Evolutionary conservation across 306 rosid genomes (phyloP).

Genomic region (Citrullus colocynthis): DNA sequence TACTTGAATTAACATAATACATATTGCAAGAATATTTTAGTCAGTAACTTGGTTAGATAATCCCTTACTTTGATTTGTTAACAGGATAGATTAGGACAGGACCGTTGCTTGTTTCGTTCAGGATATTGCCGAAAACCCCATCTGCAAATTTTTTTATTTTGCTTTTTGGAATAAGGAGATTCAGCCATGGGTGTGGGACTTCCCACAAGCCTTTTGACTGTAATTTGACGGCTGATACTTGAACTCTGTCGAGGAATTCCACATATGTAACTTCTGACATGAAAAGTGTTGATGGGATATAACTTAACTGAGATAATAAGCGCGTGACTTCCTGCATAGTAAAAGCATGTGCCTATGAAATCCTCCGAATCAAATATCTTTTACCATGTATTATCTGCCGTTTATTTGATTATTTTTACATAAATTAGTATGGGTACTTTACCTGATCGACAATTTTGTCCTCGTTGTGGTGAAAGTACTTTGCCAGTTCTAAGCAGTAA

Average conservation of each 20-base stretch:
- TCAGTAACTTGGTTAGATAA: not conserved
- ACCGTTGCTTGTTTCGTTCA: constrained; percentile 56
- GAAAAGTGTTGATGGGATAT: constrained; percentile 75
- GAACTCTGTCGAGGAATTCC: constrained; percentile 85
- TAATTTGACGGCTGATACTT: constrained; percentile 69
- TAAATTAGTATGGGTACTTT: constrained; percentile 4
- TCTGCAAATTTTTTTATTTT: constrained; percentile 60
- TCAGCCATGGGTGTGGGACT: constrained; percentile 98
- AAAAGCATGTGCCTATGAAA: constrained; percentile 4
- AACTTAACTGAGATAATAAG: constrained; percentile 31
- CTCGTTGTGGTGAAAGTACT: constrained; percentile 45
- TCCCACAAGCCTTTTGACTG: constrained; percentile 92
- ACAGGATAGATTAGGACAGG: constrained; percentile 91
- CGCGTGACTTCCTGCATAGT: constrained; percentile 54
- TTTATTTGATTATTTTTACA: not conserved
- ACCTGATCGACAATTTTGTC: constrained; percentile 44
- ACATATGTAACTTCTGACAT: constrained; percentile 58
- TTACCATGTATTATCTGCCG: not conserved
- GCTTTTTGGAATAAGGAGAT: constrained; percentile 81
- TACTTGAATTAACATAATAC: not conserved
- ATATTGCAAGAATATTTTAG: not conserved
- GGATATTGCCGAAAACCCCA: constrained; percentile 76
- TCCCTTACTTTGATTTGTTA: constrained; percentile 60
- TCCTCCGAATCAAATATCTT: not conserved
- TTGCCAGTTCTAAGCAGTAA: constrained; percentile 80